Evolutionary conservation across 2,329 filamentous ascomycete species (phyloP).

Genomic region (Zymoseptoria brevis): DNA sequence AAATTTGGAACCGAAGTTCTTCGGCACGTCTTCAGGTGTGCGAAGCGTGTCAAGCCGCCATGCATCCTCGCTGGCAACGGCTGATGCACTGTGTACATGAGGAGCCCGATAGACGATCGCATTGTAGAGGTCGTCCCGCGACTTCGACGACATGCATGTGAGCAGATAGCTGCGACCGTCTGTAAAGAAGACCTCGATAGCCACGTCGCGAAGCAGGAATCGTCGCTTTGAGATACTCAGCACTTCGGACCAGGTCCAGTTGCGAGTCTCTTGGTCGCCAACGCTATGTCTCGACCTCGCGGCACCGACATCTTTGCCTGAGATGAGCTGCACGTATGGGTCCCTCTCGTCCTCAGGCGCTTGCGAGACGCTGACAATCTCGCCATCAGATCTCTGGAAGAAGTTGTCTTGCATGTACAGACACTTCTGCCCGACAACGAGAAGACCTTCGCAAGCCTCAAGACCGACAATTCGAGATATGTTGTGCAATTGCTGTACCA

Average conservation of each 20-base stretch:
- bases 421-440: slow-evolving; percentile 85
- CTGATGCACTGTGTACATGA: slow-evolving; percentile 57
- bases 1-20: slow-evolving; percentile 75
- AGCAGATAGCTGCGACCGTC: slow-evolving; percentile 92
- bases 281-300: slow-evolving; percentile 39
- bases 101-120: slow-evolving; percentile 73
- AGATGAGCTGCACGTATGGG: slow-evolving; percentile 89
- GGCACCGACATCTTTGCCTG: slow-evolving; percentile 61
- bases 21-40: slow-evolving; percentile 54
- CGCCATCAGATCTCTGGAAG: slow-evolving; percentile 88
- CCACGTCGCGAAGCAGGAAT: slow-evolving; percentile 91
- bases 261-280: slow-evolving; percentile 69
- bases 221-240: slow-evolving; percentile 93
- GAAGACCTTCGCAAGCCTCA: slow-evolving; percentile 84
- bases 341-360: slow-evolving; percentile 88
- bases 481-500: slow-evolving; percentile 90
- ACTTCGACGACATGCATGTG: slow-evolving; percentile 65
- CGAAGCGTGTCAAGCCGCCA: slow-evolving; percentile 87
- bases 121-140: slow-evolving; percentile 71
- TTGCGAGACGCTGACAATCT: slow-evolving; percentile 95
- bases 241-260: slow-evolving; percentile 91
- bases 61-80: slow-evolving; percentile 65
- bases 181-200: slow-evolving; percentile 94
- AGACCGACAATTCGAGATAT: slow-evolving; percentile 89
- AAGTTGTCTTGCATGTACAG: slow-evolving; percentile 95